Evolutionary conservation across 345 rosid genomes (phyloP).

Genomic region (Gossypium thurberi): DNA sequence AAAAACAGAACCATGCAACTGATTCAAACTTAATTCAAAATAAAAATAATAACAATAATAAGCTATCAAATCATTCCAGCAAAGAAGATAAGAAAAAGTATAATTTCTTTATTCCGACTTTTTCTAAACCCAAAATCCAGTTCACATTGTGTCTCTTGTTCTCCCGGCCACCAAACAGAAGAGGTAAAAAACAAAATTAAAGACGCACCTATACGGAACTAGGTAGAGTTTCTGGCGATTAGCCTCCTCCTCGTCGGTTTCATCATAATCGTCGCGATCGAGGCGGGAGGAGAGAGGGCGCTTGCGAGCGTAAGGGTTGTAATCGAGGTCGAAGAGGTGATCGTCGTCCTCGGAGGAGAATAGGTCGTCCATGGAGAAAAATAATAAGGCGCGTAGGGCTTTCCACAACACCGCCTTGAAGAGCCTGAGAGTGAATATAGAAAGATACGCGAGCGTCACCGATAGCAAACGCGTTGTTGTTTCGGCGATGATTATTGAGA

Average conservation of each 20-base stretch:
- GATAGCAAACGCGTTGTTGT: constrained; percentile 28
- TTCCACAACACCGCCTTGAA: constrained; percentile 19
- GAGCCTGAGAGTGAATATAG: constrained; percentile 15
- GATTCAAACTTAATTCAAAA: neutral
- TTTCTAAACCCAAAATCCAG: neutral
- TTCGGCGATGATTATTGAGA: constrained; percentile 4
- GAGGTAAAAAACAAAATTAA: neutral
- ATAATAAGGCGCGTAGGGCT: constrained; percentile 9
- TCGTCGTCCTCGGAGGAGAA: constrained; percentile 24
- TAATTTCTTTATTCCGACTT: neutral
- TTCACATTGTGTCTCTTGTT: neutral
- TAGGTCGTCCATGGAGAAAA: constrained; percentile 25
- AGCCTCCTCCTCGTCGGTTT: constrained; percentile 13
- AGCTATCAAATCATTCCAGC: neutral
- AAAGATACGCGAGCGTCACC: constrained; percentile 16
- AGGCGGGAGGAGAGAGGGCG: constrained; percentile 8
- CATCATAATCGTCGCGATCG: constrained; percentile 9
- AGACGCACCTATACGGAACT: constrained; percentile 41
- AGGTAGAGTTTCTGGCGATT: constrained; percentile 32
- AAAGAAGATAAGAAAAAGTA: neutral
- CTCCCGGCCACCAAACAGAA: constrained; percentile 16
- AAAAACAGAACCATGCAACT: neutral
- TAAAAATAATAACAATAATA: neutral
- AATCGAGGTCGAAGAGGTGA: constrained; percentile 24
- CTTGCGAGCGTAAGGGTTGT: constrained; percentile 13